Conservation (phyloP, 805 yeast species). For the Sugiyamaella mastotermitis region DNA sequence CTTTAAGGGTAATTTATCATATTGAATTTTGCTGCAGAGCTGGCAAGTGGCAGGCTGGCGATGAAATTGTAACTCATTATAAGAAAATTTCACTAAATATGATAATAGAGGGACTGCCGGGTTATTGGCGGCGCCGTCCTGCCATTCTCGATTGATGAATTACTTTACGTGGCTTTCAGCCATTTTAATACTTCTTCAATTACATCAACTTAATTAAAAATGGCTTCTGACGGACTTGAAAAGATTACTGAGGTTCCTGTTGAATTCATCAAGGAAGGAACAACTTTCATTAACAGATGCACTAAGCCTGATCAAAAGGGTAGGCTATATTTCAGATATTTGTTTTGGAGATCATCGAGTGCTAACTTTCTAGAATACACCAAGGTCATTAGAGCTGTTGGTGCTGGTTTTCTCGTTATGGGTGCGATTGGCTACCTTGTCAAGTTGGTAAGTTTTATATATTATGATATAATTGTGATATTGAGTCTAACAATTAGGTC, state of each 20-base stretch:
- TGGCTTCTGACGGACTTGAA: conserved; percentile 25
- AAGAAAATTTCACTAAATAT: too few species aligned
- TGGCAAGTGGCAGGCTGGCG: too few species aligned
- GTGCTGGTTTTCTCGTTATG: conserved; percentile 94
- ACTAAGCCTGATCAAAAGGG: conserved; percentile 85
- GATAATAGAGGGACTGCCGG: too few species aligned
- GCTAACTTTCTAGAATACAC: conserved; percentile 83
- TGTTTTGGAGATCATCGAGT: too few species aligned
- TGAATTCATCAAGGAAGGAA: conserved; percentile 87
- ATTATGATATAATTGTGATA: not conserved
- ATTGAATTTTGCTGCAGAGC: too few species aligned
- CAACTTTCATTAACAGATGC: conserved; percentile 83
- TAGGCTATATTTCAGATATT: too few species aligned
- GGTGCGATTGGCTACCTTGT: conserved; percentile 96
- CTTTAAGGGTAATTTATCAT: too few species aligned
- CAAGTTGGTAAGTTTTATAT: conserved; percentile 49
- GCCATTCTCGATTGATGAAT: too few species aligned
- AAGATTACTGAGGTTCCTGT: conserved; percentile 57
- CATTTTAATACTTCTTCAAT: too few species aligned
- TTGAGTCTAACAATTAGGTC: conserved; percentile 33
- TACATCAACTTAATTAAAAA: conserved; percentile 1
- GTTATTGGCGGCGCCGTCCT: too few species aligned
- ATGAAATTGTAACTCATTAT: too few species aligned
- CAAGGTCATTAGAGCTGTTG: conserved; percentile 89
- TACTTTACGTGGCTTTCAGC: too few species aligned